Conservation (phyloP, 2,329 filamentous ascomycete genomes). For the Venturia carpophila region DNA sequence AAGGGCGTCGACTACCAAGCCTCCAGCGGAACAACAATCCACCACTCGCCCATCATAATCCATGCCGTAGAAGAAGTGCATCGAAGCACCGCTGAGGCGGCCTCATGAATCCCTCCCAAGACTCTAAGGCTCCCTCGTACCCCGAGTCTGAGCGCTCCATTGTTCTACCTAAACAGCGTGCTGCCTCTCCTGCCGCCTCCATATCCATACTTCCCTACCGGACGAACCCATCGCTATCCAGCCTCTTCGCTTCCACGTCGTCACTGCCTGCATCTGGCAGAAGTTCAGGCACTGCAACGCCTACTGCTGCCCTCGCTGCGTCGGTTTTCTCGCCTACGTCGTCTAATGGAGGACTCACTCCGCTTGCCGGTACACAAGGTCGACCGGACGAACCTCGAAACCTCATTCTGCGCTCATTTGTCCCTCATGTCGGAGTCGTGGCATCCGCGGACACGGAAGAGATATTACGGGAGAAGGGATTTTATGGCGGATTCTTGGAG, state of each 20-base stretch:
- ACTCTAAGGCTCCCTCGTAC: slow-evolving; percentile 13
- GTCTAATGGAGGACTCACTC: slow-evolving; percentile 32
- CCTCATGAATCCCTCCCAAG: slow-evolving; percentile 11
- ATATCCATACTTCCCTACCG: slow-evolving; percentile 49
- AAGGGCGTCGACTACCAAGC: neutral
- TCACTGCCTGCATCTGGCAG: slow-evolving; percentile 35
- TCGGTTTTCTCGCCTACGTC: slow-evolving; percentile 39
- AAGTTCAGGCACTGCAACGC: slow-evolving; percentile 38
- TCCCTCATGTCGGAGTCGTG: slow-evolving; percentile 80
- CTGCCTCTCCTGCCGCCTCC: slow-evolving; percentile 48
- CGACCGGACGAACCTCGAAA: slow-evolving; percentile 44
- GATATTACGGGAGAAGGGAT: slow-evolving; percentile 74
- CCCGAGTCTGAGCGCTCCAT: slow-evolving; percentile 12
- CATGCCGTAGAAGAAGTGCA: slow-evolving; percentile 6
- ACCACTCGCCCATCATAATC: neutral
- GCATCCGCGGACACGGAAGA: slow-evolving; percentile 81
- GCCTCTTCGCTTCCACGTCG: slow-evolving; percentile 45
- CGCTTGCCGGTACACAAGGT: slow-evolving; percentile 31
- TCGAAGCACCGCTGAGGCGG: neutral
- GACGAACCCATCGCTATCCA: slow-evolving; percentile 45
- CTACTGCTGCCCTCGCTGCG: slow-evolving; percentile 29
- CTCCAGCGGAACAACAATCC: neutral
- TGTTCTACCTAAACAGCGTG: slow-evolving; percentile 5
- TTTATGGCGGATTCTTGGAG: slow-evolving; percentile 73
- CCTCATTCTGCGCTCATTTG: slow-evolving; percentile 75